Evolutionary conservation across 2,329 filamentous ascomycete species (phyloP).

Genomic region (Davidsoniella virescens): DNA sequence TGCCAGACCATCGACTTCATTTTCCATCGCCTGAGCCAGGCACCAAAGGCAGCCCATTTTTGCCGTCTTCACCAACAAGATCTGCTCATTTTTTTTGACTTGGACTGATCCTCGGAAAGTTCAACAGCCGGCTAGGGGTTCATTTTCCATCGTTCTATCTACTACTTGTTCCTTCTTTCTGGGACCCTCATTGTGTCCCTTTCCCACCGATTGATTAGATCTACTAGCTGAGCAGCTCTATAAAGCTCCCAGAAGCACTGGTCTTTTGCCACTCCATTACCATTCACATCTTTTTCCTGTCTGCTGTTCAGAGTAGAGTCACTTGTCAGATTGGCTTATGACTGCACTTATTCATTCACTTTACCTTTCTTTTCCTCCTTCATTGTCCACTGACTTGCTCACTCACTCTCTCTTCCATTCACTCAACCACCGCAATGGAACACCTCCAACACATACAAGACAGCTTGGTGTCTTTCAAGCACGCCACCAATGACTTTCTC

Average conservation of each 20-base stretch:
- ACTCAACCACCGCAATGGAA: conserved; percentile 7
- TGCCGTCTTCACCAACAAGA: conserved; percentile 2
- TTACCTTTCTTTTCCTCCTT: background rate
- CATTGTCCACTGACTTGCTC: background rate
- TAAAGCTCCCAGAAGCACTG: no score
- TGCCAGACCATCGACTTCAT: background rate
- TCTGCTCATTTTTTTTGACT: conserved; percentile 3
- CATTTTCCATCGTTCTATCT: background rate
- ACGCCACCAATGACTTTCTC: conserved; percentile 25
- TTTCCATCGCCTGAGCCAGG: background rate
- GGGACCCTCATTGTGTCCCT: no score
- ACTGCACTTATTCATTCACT: background rate
- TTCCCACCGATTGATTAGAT: no score
- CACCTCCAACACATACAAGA: conserved; percentile 9
- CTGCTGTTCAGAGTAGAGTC: background rate
- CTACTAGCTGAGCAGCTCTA: no score
- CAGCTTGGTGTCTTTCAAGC: conserved; percentile 20
- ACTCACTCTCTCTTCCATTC: background rate
- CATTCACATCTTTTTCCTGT: no score
- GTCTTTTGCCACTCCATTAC: no score
- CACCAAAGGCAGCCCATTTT: conserved; percentile 1
- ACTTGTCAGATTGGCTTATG: conserved; percentile 10
- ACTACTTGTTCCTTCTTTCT: no score
- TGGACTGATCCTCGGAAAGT: conserved; percentile 1
- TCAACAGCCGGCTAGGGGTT: conserved; percentile 1